phyloP scores from a whole-genome alignment of 2,329 filamentous ascomycete genomes.

The Apiospora phragmitis region DNA sequence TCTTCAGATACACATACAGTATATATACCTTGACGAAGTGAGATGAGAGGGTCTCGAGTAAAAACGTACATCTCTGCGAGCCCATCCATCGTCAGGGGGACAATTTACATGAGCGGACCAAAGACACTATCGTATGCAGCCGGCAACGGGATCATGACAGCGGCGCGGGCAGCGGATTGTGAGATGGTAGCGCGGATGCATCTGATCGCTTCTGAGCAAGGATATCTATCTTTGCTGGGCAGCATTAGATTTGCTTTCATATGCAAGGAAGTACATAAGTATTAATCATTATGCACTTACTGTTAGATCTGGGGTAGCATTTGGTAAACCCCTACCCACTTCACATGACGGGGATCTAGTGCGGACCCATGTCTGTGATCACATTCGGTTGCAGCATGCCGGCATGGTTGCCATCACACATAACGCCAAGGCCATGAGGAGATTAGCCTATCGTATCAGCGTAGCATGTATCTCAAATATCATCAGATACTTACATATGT shows the following conservation, averaged over 20 bases:
- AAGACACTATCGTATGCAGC: not conserved
- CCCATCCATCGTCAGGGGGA: not conserved
- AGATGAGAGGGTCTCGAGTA: not conserved
- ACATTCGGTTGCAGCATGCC: not conserved
- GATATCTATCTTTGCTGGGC: not conserved
- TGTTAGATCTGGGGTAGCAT: not conserved
- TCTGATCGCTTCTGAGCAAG: not conserved
- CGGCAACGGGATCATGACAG: not conserved
- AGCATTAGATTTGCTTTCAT: not conserved
- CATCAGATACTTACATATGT: not conserved
- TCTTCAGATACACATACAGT: not conserved
- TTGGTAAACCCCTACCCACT: not conserved
- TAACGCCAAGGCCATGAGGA: not conserved
- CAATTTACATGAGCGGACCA: not conserved
- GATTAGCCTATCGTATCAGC: not conserved
- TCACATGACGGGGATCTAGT: not conserved
- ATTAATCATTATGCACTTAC: not conserved
- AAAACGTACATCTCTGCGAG: not conserved
- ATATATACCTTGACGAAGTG: not conserved
- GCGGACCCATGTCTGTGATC: not conserved
- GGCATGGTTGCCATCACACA: not conserved
- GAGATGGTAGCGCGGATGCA: not conserved
- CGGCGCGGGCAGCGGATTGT: not conserved
- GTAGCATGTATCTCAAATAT: not conserved
- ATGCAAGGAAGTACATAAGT: not conserved